Percentiles rank a stretch among this genome's conserved stretches.
Evolutionary conservation across 1,284 basidiomycete species (phyloP).

Genomic region (Pseudozyma hubeiensis): DNA sequence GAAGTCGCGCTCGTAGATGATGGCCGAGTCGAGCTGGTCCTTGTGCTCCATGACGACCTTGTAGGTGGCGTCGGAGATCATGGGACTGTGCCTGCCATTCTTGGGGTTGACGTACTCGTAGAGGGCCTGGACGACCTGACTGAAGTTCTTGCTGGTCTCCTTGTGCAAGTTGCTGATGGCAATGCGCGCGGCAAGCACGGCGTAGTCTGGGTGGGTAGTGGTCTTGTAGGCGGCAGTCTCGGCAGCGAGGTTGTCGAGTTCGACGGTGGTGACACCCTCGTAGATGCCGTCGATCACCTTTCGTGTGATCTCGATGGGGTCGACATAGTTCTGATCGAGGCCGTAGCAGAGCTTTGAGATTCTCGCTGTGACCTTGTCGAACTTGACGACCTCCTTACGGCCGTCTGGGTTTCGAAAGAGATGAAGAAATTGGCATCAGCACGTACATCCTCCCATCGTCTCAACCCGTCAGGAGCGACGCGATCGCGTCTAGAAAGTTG

Average conservation of each 20-base stretch:
- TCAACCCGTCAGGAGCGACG: conserved; percentile 4
- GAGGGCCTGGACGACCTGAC: conserved; percentile 88
- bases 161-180: conserved; percentile 99
- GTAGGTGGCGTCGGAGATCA: conserved; percentile 93
- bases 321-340: conserved; percentile 90
- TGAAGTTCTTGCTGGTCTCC: conserved; percentile 98
- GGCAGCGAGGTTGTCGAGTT: conserved; percentile 82
- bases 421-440: conserved; percentile 10
- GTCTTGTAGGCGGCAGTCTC: conserved; percentile 98
- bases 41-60: conserved; percentile 85
- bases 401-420: conserved; percentile 48
- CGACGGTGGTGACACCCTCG: conserved; percentile 94
- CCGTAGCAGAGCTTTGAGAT: conserved; percentile 98
- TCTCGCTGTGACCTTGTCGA: conserved; percentile 73
- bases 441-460: background rate
- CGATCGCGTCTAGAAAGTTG: background rate
- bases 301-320: conserved; percentile 81
- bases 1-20: conserved; percentile 99
- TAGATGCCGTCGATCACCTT: conserved; percentile 91
- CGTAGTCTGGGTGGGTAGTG: conserved; percentile 93
- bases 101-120: conserved; percentile 97
- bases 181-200: conserved; percentile 96
- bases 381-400: conserved; percentile 66
- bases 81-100: conserved; percentile 81
- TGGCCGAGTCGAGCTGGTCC: conserved; percentile 86